phyloP scores from a whole-genome alignment of 306 rosid species.

The Cicer bijugum region DNA sequence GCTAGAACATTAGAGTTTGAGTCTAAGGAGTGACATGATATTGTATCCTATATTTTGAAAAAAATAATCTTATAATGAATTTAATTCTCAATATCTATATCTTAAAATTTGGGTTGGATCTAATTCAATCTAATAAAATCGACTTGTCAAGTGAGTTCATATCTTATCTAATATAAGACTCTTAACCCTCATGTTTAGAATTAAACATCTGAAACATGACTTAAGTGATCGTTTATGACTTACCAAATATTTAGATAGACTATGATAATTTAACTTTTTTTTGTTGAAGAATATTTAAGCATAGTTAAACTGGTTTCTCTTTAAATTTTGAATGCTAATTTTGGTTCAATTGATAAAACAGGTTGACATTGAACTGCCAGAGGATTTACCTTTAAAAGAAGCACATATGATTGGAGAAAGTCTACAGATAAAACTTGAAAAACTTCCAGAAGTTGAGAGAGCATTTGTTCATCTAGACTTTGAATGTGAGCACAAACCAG shows the following conservation, averaged over 20 bases:
- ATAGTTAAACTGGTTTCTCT: not conserved
- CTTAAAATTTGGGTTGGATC: too few relatives aligned
- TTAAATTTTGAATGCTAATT: not conserved
- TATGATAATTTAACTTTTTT: too few relatives aligned
- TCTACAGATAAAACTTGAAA: slow-evolving; percentile 74
- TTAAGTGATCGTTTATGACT: too few relatives aligned
- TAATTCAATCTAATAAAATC: too few relatives aligned
- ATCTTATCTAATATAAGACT: too few relatives aligned
- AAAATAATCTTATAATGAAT: not conserved
- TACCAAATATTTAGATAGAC: too few relatives aligned
- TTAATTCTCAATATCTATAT: not conserved
- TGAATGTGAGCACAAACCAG: slow-evolving; percentile 94
- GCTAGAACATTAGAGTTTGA: not conserved
- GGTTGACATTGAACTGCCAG: slow-evolving; percentile 95
- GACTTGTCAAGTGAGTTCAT: too few relatives aligned
- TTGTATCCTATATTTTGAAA: not conserved
- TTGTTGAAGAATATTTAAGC: slow-evolving; percentile 21
- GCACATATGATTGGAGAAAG: slow-evolving; percentile 85
- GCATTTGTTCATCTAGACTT: slow-evolving; percentile 92
- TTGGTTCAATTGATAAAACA: not conserved
- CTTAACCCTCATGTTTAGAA: too few relatives aligned
- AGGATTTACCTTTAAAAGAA: slow-evolving; percentile 78
- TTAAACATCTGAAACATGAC: too few relatives aligned
- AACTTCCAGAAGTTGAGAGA: slow-evolving; percentile 80
- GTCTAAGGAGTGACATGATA: not conserved